Base-by-base conservation (phyloP, 2,329 filamentous ascomycete genomes). In the Colletotrichum sp. region DNA sequence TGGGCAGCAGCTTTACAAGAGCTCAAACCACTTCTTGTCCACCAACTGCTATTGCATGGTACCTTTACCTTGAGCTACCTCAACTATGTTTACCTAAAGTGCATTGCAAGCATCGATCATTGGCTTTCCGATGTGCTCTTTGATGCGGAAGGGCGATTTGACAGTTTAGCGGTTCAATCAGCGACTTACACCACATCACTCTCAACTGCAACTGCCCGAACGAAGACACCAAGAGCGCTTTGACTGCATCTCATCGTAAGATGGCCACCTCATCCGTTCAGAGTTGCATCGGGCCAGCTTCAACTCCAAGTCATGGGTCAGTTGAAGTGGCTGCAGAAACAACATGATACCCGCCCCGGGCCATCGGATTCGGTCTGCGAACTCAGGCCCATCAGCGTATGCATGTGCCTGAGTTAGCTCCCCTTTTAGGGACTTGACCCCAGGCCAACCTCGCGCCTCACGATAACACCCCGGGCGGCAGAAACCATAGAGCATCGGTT, bases 381-480 rank as follows among this genome's bases (percentile, higher is more conserved):
- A 74, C 57, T 68, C 57, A 73, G 57, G 48, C 57, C 70, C 73
- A 63, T 73, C 66, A 61, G 65, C 36, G 71, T 52, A 71, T 75
- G 74, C 74, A 76, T 74, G 71, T 74, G 71, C 74, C 74, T 76
- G 74, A 67, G 55, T 48, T 76, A 71, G 70, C 48, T 55, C 30
- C 34, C 39, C 55, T 24, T 12, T 34, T 21, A 12, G 16, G 39
- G 36, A 48, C 43, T 48, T 48, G 48, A 48, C 57, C 24, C 43
- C 39, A 48, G 24, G 43, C 43, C 43, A 48, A 48, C 43, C 39
- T 48, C 18, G 43, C 43, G 43, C 48, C 9, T 28, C 52, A 32
- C 60, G 68, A 72, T 61, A 60, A 66, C 72, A 68, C 68, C 55
- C 68, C 61, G 28, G 57, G 30, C 66, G 71, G 65, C 65, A 73